phyloP scores from a whole-genome alignment of 2,329 filamentous ascomycete species.

The Rhytidhysteron rufulum region DNA sequence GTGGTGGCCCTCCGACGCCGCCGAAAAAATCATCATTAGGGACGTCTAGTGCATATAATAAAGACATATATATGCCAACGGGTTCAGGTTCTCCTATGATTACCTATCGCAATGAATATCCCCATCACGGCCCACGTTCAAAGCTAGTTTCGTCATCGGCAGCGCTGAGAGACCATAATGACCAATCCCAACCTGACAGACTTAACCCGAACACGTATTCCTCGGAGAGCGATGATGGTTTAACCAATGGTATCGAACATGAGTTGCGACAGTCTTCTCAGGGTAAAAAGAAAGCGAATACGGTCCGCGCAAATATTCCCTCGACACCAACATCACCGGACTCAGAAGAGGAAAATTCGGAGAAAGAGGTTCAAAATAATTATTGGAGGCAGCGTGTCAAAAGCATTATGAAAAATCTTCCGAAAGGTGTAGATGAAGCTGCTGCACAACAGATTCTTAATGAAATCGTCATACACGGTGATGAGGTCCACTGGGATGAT shows the following conservation, averaged over 20 bases:
- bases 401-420: conserved; percentile 68
- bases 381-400: conserved; percentile 32
- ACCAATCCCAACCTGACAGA: neutral
- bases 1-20: conserved; percentile 3
- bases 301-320: conserved; percentile 27
- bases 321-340: conserved; percentile 28
- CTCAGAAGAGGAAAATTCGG: conserved; percentile 9
- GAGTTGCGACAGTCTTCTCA: conserved; percentile 16
- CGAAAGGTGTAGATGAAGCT: conserved; percentile 73
- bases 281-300: conserved; percentile 23
- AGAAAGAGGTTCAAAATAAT: conserved; percentile 21
- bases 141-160: conserved; percentile 26
- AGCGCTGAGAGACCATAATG: conserved; percentile 15
- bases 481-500: conserved; percentile 92
- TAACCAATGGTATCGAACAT: conserved; percentile 3
- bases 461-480: conserved; percentile 90
- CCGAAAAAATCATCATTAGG: conserved; percentile 1
- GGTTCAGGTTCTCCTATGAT: conserved; percentile 16
- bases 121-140: conserved; percentile 19
- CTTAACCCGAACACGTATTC: neutral
- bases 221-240: conserved; percentile 10
- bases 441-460: conserved; percentile 92
- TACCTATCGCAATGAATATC: conserved; percentile 51
- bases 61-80: neutral
- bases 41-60: neutral